Base-by-base conservation (phyloP, 179 eudicot species). In the Camellia oleifera region DNA sequence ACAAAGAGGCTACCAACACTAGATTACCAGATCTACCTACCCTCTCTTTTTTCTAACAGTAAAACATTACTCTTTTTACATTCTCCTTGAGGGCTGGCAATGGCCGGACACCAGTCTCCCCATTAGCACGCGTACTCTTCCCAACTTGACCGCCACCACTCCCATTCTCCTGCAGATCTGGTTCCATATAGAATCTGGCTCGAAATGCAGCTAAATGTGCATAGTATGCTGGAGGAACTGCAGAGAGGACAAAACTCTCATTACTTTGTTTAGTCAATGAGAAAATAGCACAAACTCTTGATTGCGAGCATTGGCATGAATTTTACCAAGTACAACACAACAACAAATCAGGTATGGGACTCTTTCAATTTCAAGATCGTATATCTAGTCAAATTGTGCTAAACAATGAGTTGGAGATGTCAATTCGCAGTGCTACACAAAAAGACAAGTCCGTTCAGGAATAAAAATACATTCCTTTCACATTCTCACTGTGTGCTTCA, bases 191-290 rank as follows among this genome's bases (percentile, higher is more conserved):
- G 83, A 89, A 89, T 70, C 92, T 84, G 14, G 92, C 92, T 69
- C 92, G 87, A 62, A 88, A 90, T 40, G 92, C 92, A 20, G 92
- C 92, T 57, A 90, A 80, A 66, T 90, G 92, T 4, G 92, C 91
- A 68, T 90, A 90, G 77, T 90, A 90, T 12, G 92, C 92, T 0
- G 92, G 92, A 58, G 92, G 92, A 85, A 88, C 92, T 90, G 86
- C 80, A 79, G 17, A 74, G 20, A 72, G 42, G 18, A 69, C 12
- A 69, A 18, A 69, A 69, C 15, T 48, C 52, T 48, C 5, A 7
- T 48, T 7, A 48, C 52, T 48, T 7, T 4, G 52, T 48, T 48
- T 4, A 48, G 52, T 48, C 52, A 48, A 48, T 0, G 7, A 48
- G 7, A 48, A 48, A 48, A 7, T 48, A 48, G 52, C 52, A 4